phyloP scores from a whole-genome alignment of 148 eudicot genomes.

The Silene conica region DNA sequence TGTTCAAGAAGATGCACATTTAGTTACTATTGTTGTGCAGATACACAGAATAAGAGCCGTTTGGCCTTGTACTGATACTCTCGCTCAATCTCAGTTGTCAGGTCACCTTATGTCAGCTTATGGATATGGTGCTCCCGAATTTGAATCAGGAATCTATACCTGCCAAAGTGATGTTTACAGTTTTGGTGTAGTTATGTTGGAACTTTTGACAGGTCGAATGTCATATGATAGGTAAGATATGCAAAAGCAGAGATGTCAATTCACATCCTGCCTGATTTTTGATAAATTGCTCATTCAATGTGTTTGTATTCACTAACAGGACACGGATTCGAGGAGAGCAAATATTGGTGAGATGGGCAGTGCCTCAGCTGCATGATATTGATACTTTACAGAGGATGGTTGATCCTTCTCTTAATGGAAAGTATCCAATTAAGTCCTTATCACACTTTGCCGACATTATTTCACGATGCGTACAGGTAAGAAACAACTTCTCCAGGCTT shows the following conservation, averaged over 20 bases:
- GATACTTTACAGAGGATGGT: slow-evolving; percentile 90
- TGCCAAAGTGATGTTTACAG: slow-evolving; percentile 91
- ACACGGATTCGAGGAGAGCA: slow-evolving; percentile 73
- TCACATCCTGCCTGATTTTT: background rate
- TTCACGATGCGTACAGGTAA: slow-evolving; percentile 83
- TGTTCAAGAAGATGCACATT: background rate
- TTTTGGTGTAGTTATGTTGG: slow-evolving; percentile 98
- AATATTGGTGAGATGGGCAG: slow-evolving; percentile 87
- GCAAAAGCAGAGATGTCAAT: slow-evolving; percentile 7
- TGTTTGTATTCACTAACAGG: slow-evolving; percentile 32
- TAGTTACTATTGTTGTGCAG: background rate
- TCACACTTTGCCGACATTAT: slow-evolving; percentile 89
- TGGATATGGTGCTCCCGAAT: slow-evolving; percentile 97
- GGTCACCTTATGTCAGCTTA: slow-evolving; percentile 76
- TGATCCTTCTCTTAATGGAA: slow-evolving; percentile 73
- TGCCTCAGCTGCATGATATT: slow-evolving; percentile 98
- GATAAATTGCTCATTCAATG: slow-evolving; percentile 3
- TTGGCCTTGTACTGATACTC: background rate
- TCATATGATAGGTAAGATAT: slow-evolving; percentile 75
- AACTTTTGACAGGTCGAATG: slow-evolving; percentile 90
- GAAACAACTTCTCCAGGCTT: slow-evolving; percentile 17
- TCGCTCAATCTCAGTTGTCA: slow-evolving; percentile 59
- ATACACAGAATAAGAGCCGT: background rate
- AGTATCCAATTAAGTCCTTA: slow-evolving; percentile 68
- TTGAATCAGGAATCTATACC: slow-evolving; percentile 86